Base-by-base conservation (phyloP, 1,284 basidiomycete genomes). In the Ustilago sp. region DNA sequence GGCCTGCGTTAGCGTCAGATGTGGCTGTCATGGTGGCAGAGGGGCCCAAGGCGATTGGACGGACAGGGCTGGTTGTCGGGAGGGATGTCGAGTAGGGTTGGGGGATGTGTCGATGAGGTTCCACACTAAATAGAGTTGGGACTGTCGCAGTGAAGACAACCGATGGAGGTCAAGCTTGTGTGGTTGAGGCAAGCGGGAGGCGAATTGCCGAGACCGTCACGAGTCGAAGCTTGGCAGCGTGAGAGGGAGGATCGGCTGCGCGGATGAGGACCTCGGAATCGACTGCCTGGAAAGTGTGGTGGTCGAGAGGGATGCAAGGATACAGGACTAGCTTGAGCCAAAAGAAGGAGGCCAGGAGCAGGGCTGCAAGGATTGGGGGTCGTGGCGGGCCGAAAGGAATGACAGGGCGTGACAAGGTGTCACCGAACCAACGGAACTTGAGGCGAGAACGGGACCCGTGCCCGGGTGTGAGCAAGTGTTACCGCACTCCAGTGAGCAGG, bases 1-100 rank as follows among this genome's bases (percentile, higher is more conserved):
- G 71, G 11, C 71, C 71, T 19, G 71, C 62, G 32, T 13, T 41
- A 35, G 38, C 48, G 59, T 45, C 51, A 38, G 34, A 43, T 2
- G 59, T 13, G 51, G 52, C 35, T 6, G 67, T 70, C 47, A 57
- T 52, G 41, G 4, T 55, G 43, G 23, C 23, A 28, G 23, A 28
- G 23, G 23, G 23, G 23, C 23, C 23, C 23, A 17, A 17, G 48
- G 48, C 48, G 28, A 50, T 13, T 50, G 28, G n/a, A 15, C 2
- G 2, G 39, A 15, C 39, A 11, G 9, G 28, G 23, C 19, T 7
- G 48, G 50, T 51, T 51, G 43, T 15, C n/a, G 43, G 43, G 7
- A 45, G 13, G 17, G 13, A 51, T 28, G 15, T 32, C 6, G 6
- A n/a, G 55, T 4, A 35, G 34, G 23, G 41, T 35, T 57, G 41